Percentiles rank a stretch among this genome's conserved stretches.
These are phyloP conservation scores for Backusella liffmaniae DNA, from an alignment of 192 early-diverging fungal genomes.

Conservation along the genomic window DNA sequence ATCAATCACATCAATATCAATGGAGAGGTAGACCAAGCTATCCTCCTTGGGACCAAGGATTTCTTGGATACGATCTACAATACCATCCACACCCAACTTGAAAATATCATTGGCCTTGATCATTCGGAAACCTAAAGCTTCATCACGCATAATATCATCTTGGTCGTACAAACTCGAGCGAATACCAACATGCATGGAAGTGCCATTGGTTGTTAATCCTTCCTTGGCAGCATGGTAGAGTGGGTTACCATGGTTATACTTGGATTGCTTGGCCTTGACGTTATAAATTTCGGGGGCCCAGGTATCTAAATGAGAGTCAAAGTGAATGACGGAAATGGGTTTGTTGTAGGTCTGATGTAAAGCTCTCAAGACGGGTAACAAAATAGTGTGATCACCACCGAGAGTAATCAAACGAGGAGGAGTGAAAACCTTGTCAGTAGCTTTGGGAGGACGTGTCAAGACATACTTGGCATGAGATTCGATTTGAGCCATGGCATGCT, in stretches of 20 bases:
- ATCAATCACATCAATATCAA: slow-evolving; percentile 47
- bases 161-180: slow-evolving; percentile 37
- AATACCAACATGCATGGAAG: slow-evolving; percentile 42
- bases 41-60: slow-evolving; percentile 26
- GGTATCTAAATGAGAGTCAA: slow-evolving; percentile 38
- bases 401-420: slow-evolving; percentile 29
- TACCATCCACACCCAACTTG: slow-evolving; percentile 39
- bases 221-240: slow-evolving; percentile 41
- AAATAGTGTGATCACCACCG: slow-evolving; percentile 34
- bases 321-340: slow-evolving; percentile 33
- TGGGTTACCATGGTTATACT: slow-evolving; percentile 41
- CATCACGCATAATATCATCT: slow-evolving; percentile 39
- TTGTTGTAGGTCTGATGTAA: slow-evolving; percentile 17
- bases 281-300: slow-evolving; percentile 34
- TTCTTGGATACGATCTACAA: slow-evolving; percentile 36
- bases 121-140: slow-evolving; percentile 37
- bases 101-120: slow-evolving; percentile 47
- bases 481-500: slow-evolving; percentile 30
- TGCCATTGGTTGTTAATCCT: slow-evolving; percentile 39
- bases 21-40: slow-evolving; percentile 36
- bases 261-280: slow-evolving; percentile 23
- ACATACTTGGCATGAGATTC: slow-evolving; percentile 24
- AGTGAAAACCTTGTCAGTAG: background rate
- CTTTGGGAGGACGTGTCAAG: slow-evolving; percentile 14
- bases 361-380: slow-evolving; percentile 30